A percentile compares a stretch with the other conserved stretches of the same genome.
phyloP scores from a whole-genome alignment of 2,329 filamentous ascomycete species.

The Calonectria henricotiae region DNA sequence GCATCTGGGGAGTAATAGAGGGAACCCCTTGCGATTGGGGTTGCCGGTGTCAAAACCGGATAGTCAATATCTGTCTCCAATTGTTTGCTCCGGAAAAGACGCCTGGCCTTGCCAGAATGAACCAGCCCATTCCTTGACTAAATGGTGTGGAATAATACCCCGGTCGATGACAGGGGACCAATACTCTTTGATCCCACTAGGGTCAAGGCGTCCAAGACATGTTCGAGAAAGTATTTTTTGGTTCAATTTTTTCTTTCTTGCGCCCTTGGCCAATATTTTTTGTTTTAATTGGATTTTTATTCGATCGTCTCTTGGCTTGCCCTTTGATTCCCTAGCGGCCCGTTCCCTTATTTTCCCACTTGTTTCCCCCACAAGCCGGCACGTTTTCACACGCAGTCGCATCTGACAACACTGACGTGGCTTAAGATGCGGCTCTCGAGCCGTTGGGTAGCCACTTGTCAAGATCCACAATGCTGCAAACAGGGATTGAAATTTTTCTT shows the following conservation, averaged over 20 bases:
- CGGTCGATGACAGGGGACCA: constrained; percentile 44
- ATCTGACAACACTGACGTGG: constrained; percentile 51
- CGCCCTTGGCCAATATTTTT: background rate
- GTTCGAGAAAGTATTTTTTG: constrained; percentile 35
- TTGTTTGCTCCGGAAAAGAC: constrained; percentile 26
- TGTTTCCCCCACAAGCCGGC: constrained; percentile 37
- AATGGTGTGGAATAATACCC: constrained; percentile 50
- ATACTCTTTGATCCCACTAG: constrained; percentile 25
- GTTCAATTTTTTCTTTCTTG: background rate
- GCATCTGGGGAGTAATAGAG: constrained; percentile 42
- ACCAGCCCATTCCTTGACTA: constrained; percentile 26
- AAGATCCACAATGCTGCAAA: constrained; percentile 43
- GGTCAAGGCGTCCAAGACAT: constrained; percentile 31
- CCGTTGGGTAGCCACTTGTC: constrained; percentile 26
- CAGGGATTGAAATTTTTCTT: constrained; percentile 30
- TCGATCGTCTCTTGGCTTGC: constrained; percentile 25
- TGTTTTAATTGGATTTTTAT: background rate
- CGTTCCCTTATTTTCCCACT: constrained; percentile 43
- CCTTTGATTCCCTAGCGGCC: constrained; percentile 32
- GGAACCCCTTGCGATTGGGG: constrained; percentile 32
- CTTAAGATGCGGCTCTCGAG: constrained; percentile 48
- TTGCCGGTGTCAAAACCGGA: constrained; percentile 26
- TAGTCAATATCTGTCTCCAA: constrained; percentile 24
- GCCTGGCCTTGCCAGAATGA: constrained; percentile 27
- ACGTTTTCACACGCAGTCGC: constrained; percentile 47